These are phyloP conservation scores for Gloeostereum incarnatum DNA, from an alignment of 768 basidiomycete species.

Conservation along the genomic window DNA sequence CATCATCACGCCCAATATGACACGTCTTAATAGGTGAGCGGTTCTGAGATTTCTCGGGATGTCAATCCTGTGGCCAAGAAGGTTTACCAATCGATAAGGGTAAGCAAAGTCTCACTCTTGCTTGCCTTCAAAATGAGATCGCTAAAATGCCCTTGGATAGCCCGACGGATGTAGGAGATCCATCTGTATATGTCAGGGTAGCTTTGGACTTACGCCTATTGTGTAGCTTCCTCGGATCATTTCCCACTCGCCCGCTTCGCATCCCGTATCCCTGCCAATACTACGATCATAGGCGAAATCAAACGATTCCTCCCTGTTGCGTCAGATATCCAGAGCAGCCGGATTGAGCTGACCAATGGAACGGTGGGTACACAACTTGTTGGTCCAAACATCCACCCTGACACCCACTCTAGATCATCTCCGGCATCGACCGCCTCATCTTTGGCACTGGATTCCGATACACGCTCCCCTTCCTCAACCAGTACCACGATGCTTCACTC, in stretches of 20 bases:
- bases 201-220: neutral
- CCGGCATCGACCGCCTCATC: constrained; percentile 24
- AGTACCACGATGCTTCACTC: constrained; percentile 23
- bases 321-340: constrained; percentile 13
- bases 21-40: constrained; percentile 18
- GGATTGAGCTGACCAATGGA: constrained; percentile 27
- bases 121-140: neutral
- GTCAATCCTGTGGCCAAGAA: constrained; percentile 20
- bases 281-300: constrained; percentile 30
- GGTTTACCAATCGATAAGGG: constrained; percentile 21
- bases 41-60: constrained; percentile 25
- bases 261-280: constrained; percentile 17
- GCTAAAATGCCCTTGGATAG: neutral
- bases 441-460: constrained; percentile 36
- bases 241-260: constrained; percentile 8
- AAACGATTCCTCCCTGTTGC: constrained; percentile 20
- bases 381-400: neutral
- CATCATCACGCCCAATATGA: neutral
- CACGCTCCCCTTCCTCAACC: constrained; percentile 32
- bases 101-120: constrained; percentile 4
- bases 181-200: neutral
- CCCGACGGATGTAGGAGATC: neutral
- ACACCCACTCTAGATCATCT: constrained; percentile 14
- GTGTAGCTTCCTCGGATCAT: neutral
- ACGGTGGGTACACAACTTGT: constrained; percentile 8